phyloP scores from a whole-genome alignment of 176 grass and related monocot species.

The Puya raimondii region DNA sequence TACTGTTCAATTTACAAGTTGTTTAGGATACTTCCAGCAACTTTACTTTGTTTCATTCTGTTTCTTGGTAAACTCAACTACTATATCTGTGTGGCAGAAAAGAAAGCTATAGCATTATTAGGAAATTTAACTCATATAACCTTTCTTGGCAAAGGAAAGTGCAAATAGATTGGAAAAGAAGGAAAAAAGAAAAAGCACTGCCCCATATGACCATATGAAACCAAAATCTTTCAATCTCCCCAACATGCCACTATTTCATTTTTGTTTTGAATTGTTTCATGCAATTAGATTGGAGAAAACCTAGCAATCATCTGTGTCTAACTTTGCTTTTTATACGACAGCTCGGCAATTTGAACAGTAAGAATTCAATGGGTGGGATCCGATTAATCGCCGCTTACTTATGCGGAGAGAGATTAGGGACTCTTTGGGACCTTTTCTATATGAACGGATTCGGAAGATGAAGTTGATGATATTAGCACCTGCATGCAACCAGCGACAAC shows the following conservation, averaged over 20 bases:
- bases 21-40: neutral
- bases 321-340: slow-evolving; percentile 12
- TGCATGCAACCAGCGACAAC: neutral
- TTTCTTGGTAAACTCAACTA: neutral
- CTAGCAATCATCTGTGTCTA: neutral
- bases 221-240: too few relatives aligned
- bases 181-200: too few relatives aligned
- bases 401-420: slow-evolving; percentile 22
- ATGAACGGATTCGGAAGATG: slow-evolving; percentile 13
- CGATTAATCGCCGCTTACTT: slow-evolving; percentile 21
- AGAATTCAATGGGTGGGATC: slow-evolving; percentile 15
- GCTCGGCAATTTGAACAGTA: slow-evolving; percentile 5
- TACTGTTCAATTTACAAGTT: neutral
- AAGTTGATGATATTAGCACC: neutral
- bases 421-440: slow-evolving; percentile 14
- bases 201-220: too few relatives aligned
- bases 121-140: too few relatives aligned
- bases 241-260: neutral
- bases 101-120: too few relatives aligned
- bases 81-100: too few relatives aligned
- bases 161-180: too few relatives aligned
- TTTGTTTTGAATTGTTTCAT: neutral
- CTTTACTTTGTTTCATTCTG: neutral
- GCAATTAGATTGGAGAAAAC: neutral
- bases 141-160: too few relatives aligned